Evolutionary conservation across 164 flowering plant species (phyloP), one percentile per base, ranked within the genome.

Genomic region (Nymphaea colorata): DNA sequence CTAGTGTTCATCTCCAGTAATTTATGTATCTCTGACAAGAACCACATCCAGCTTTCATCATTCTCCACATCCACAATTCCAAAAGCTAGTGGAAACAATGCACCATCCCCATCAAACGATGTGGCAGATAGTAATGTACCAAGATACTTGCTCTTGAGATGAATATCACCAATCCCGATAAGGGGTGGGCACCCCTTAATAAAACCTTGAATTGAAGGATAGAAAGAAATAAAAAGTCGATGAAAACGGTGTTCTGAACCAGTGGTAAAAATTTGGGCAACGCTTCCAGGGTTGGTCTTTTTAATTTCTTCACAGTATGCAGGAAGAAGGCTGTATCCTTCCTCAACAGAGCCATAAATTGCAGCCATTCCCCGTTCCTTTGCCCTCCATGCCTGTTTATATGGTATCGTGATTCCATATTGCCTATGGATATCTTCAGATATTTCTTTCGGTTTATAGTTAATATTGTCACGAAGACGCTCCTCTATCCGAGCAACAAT

Each of bases 351-450:
- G 43, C 97, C 97, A 79, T 79, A 84, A 43, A 91, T 86, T 53
- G 90, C 87, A 14, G 87, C 87, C 44, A 91, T 78, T 5, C 88
- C 87, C 41, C 95, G 77, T 70, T 91, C 95, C 75, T 85, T 87
- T 47, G 89, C 97, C 4, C 97, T 82, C 97, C 97, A 91, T 61
- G 97, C 97, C 76, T 91, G 95, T 82, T 89, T 91, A 73, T 91
- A 91, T 0, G 96, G 88, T 66, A 91, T 82, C 6, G 88, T 85
- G 72, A 91, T 86, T 43, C 97, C 97, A 78, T 88, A 83, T 59
- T 83, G 85, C 47, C 79, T 70, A 43, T 89, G 84, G 15, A 91
- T 80, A 65, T 91, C 97, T 64, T 85, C 83, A 71, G 89, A 77
- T 67, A 91, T 91, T 68, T 91, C 97, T 66, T 91, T 91, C 4